Evolutionary conservation across 441 rosid genomes (phyloP), one percentile per base, ranked within the genome.

Genomic region (Raphanus hybrid): DNA sequence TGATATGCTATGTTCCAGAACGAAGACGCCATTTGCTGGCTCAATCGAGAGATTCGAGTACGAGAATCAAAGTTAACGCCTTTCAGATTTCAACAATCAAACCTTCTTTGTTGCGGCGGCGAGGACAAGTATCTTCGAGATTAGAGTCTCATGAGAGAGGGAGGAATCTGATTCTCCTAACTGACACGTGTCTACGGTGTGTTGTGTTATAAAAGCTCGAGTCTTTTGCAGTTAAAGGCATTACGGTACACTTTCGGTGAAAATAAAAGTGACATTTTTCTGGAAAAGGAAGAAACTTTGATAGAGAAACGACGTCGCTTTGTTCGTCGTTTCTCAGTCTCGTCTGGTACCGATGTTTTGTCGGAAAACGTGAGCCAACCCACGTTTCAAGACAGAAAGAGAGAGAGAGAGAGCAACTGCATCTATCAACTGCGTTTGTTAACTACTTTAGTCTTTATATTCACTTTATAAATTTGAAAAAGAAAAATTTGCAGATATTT

Each of bases 51-150:
- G 66, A 55, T 35, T 54, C 6, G 37, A 50, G 69, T 45, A 62
- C 4, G 3, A 61, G 58, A 29, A 61, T 71, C 58, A 55, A 92
- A 86, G 63, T 87, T 78, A 2, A 92, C 87, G 43, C 93, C 92
- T 78, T 84, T 86, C 84, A 14, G 96, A 77, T 61, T 90, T 23
- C 92, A 50, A 54, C 59, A 54, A 54, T 54, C 60, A 54, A 54
- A 20, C n/a, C 5, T 67, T 39, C 57, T 50, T n/a, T 50, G 57
- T 16, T 10, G 67, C 67, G 50, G 50, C 50, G 50, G 68, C 50
- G 35, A 62, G 62, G 63, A 20, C 1, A 52, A 59, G 64, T 60
- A 27, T 12, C 6, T 63, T 39, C 70, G 64, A 63, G 55, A 35
- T 32, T 8, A 73, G 65, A 37, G 29, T 39, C 9, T 23, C 14